Percentiles rank a stretch among this genome's conserved stretches.
Evolutionary conservation across 192 early-diverging fungal species (phyloP).

Genomic region (Chytriomyces sp.): DNA sequence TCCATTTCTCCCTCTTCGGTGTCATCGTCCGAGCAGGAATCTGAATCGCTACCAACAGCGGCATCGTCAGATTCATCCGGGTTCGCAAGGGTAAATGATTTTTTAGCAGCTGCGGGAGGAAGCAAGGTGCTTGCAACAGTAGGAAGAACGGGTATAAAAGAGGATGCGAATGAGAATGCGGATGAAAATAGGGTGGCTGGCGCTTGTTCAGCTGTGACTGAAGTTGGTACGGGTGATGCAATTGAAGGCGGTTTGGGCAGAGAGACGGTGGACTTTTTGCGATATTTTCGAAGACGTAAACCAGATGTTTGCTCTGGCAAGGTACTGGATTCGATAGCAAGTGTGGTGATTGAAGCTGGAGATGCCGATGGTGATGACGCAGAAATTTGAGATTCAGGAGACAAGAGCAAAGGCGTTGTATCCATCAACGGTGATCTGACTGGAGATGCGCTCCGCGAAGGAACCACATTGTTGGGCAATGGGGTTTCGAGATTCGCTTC

Average conservation of each 20-base stretch:
- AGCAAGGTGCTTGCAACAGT: neutral
- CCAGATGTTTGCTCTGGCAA: neutral
- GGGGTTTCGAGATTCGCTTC: no score
- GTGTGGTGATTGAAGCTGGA: neutral
- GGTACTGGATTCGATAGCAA: neutral
- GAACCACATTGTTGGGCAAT: neutral
- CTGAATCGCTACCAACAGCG: neutral
- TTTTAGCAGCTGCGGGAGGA: neutral
- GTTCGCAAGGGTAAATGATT: neutral
- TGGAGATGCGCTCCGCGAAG: neutral
- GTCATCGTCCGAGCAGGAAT: neutral
- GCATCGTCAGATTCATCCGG: neutral
- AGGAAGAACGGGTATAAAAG: neutral
- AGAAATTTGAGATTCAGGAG: neutral
- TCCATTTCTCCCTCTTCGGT: neutral
- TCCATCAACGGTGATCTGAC: neutral
- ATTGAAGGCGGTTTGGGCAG: neutral
- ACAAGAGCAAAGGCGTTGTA: neutral
- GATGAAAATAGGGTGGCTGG: slow-evolving; percentile 12
- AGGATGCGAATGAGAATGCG: slow-evolving; percentile 14
- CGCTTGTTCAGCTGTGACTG: neutral
- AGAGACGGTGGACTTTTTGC: neutral
- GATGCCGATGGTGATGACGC: neutral
- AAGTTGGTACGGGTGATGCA: neutral
- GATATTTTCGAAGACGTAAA: neutral